These are phyloP conservation scores for Roridomyces roridus DNA, from an alignment of 768 basidiomycete genomes.

Conservation along the genomic window DNA sequence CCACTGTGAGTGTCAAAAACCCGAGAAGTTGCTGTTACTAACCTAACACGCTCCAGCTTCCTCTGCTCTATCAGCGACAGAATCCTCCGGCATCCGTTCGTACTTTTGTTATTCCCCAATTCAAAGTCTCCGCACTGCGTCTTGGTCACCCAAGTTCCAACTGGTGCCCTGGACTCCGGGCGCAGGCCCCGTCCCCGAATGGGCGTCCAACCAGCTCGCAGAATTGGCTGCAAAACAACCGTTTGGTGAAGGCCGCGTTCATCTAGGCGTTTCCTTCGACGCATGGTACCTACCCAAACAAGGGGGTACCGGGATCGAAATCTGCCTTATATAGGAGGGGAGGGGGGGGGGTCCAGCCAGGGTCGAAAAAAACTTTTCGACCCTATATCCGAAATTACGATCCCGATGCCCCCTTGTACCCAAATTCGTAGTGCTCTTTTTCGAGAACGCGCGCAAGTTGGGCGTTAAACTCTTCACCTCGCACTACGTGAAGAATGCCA, in stretches of 20 bases:
- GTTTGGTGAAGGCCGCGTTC: slow-evolving; percentile 21
- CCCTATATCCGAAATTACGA: too few relatives aligned
- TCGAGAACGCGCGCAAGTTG: slow-evolving; percentile 2
- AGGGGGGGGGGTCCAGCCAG: too few relatives aligned
- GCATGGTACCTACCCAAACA: slow-evolving; percentile 11
- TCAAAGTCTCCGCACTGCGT: neutral
- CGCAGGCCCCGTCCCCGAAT: slow-evolving; percentile 11
- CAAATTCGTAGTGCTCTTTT: neutral
- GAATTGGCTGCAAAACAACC: slow-evolving; percentile 17
- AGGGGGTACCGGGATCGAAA: too few relatives aligned
- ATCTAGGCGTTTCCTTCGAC: slow-evolving; percentile 18
- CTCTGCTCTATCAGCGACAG: slow-evolving; percentile 11
- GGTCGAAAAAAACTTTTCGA: too few relatives aligned
- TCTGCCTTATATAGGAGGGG: too few relatives aligned
- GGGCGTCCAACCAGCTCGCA: slow-evolving; percentile 5
- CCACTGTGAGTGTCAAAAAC: neutral
- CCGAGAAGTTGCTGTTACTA: too few relatives aligned
- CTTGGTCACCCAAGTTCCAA: slow-evolving; percentile 13
- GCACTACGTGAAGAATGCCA: slow-evolving; percentile 4
- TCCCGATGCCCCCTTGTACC: too few relatives aligned
- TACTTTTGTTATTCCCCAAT: slow-evolving; percentile 16
- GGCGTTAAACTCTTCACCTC: slow-evolving; percentile 19
- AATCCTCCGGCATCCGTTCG: slow-evolving; percentile 21
- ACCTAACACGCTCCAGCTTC: too few relatives aligned
- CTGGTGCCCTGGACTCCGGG: neutral